Percentiles rank a stretch among this genome's conserved stretches.
Evolutionary conservation across 257 asterid genomes (phyloP).

Genomic region (Linaria vulgaris): DNA sequence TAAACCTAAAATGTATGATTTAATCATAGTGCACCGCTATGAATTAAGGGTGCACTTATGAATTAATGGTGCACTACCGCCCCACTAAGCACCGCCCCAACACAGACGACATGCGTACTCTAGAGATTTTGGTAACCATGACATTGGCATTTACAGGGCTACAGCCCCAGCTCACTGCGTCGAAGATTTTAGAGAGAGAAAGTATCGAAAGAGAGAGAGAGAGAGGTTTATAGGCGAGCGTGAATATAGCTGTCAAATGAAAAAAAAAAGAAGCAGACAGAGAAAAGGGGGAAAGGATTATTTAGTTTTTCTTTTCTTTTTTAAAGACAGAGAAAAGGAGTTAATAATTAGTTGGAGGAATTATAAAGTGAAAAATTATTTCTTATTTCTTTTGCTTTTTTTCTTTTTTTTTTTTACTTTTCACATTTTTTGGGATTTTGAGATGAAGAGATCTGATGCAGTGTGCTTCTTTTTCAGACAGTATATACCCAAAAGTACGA

Average conservation of each 20-base stretch:
- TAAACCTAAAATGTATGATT: no score
- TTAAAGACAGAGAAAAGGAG: slow-evolving; percentile 14
- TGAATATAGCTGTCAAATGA: slow-evolving; percentile 60
- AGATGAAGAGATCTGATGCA: slow-evolving; percentile 43
- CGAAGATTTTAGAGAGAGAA: slow-evolving; percentile 49
- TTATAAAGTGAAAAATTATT: slow-evolving; percentile 7
- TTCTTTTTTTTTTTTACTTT: slow-evolving; percentile 32
- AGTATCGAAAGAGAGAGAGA: slow-evolving; percentile 29
- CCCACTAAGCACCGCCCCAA: no score
- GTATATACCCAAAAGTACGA: slow-evolving; percentile 33
- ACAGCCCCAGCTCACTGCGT: no score
- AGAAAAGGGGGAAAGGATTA: slow-evolving; percentile 20
- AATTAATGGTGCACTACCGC: no score
- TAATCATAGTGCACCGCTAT: no score
- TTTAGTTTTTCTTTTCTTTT: slow-evolving; percentile 3
- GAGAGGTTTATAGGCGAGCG: slow-evolving; percentile 46
- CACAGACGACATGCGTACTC: no score
- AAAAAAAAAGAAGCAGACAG: slow-evolving; percentile 27
- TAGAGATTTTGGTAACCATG: no score
- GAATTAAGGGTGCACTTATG: no score
- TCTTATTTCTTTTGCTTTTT: background rate
- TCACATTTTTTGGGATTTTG: slow-evolving; percentile 39
- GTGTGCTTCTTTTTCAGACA: slow-evolving; percentile 38
- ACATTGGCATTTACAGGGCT: no score
- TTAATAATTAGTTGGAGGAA: slow-evolving; percentile 36